These are phyloP conservation scores for Punica granatum DNA, from an alignment of 345 rosid species.

Conservation along the genomic window DNA sequence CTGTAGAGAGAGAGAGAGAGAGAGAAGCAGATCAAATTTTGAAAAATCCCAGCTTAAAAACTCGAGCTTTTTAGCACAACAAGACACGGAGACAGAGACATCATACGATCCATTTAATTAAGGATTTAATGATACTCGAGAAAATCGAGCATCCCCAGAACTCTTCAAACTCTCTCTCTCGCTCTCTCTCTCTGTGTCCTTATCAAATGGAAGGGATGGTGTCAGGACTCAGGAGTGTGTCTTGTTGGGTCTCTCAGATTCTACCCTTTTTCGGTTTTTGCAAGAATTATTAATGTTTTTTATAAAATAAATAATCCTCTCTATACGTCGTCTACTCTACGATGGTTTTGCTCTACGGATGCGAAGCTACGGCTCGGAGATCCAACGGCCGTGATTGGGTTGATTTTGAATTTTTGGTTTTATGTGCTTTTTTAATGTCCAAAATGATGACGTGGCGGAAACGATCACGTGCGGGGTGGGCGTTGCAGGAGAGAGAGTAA, in stretches of 20 bases:
- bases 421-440: constrained; percentile 4
- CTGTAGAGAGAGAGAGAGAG: background rate
- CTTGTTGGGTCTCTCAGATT: constrained; percentile 5
- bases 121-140: background rate
- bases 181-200: constrained; percentile 11
- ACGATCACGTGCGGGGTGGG: constrained; percentile 21
- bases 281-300: background rate
- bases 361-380: background rate
- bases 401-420: constrained; percentile 26
- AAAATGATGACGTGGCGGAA: constrained; percentile 26
- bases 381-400: constrained; percentile 39
- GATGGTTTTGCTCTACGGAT: background rate
- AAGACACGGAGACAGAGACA: constrained; percentile 9
- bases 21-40: constrained; percentile 2
- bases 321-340: no score
- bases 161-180: constrained; percentile 14
- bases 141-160: constrained; percentile 4
- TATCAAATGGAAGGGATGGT: constrained; percentile 22
- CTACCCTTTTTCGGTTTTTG: background rate
- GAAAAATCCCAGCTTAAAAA: constrained; percentile 4
- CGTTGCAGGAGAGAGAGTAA: background rate
- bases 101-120: background rate
- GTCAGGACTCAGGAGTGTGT: constrained; percentile 41
- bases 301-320: no score
- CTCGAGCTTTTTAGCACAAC: constrained; percentile 3